Evolutionary conservation across 352 stramenopile genomes (phyloP), one percentile per base, ranked within the genome.

Genomic region (Globisporangium megalacanthum): DNA sequence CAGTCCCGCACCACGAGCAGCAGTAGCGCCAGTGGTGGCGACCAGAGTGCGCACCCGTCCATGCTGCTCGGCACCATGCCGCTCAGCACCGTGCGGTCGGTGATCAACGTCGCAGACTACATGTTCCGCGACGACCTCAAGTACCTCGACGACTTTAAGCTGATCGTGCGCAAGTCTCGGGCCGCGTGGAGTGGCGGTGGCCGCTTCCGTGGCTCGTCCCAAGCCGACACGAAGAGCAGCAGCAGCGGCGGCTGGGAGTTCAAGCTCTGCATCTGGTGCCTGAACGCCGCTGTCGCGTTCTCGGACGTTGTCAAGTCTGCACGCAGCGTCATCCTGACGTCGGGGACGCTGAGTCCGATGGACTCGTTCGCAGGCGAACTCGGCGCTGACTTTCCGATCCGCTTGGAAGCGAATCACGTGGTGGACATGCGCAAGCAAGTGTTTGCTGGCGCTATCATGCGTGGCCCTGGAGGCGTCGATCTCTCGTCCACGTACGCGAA

Each of bases 341-440:
- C 83, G 5, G 86, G 86, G 13, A 95, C 86, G 14, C 60, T 95
- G 31, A 92, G 81, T 53, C 86, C 86, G 5, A 92, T 95, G 83
- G 85, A 92, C 6, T 92, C 85, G n/a, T 94, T 94, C 62, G 83
- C 77, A 2, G 81, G 81, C 0, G 86, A 95, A 51, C 62, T 95
- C 10, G 84, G 86, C 4, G 77, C 83, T 0, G 77, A 88, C 33
- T 95, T 95, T 33, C 74, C 79, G 1, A 87, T 95, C 54, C 85
- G 80, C 0, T 52, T 95, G 0, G 86, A 95, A 51, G 83, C 83
- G 5, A 94, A 92, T 44, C 86, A 95, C 55, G 84, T 95, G 1
- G 82, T 95, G 8, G 86, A 94, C 47, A 92, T 95, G 71, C 75
- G 76, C n/a, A 85, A 84, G 31, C 86, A 95, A 54, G 85, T 95